Evolutionary conservation across 768 basidiomycete genomes (phyloP), one percentile per base, ranked within the genome.

Genomic region (Dentipellis fragilis): DNA sequence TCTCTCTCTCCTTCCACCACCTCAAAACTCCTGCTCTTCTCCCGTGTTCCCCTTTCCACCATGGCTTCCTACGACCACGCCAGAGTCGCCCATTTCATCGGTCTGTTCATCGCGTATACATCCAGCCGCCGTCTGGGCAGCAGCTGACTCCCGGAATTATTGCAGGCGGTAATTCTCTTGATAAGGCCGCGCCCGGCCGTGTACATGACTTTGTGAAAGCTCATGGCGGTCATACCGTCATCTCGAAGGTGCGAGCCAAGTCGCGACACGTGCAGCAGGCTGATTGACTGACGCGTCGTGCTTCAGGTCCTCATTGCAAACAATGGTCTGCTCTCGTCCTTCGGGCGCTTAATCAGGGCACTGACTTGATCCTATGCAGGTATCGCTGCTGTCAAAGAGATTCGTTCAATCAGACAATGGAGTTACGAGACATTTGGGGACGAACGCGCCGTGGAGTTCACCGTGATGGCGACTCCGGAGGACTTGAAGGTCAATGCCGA

Each of bases 341-440:
- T 5, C 19, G 42, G 36, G 40, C 12, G 29, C 21, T 50, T 9
- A 11, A 57, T 12, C n/a, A 2, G 2, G 7, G 8, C 37, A 17
- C 56, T 52, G 56, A 63, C 55, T 58, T 59, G 61, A 51, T 37
- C 4, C 57, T 52, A 36, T 55, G n/a, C 60, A 90, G 90, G 91
- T 79, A 99, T 97, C 66, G 95, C 95, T 52, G 96, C 94, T 54
- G 96, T 99, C 50, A 99, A 99, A 72, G 96, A 98, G 74, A 99
- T 99, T 65, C 85, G 96, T 50, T 98, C 96, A 49, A 88, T 99
- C 63, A 84, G 96, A 56, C 95, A 98, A 83, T 99, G 96, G 96
- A 93, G 91, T 66, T 99, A 98, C 74, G 96, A 98, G 74, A 93
- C 94, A 0, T 99, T 99, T 71, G 96, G 96, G 58, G 84, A 84